phyloP scores from a whole-genome alignment of 164 flowering plant species.

The Brasenia schreberi region DNA sequence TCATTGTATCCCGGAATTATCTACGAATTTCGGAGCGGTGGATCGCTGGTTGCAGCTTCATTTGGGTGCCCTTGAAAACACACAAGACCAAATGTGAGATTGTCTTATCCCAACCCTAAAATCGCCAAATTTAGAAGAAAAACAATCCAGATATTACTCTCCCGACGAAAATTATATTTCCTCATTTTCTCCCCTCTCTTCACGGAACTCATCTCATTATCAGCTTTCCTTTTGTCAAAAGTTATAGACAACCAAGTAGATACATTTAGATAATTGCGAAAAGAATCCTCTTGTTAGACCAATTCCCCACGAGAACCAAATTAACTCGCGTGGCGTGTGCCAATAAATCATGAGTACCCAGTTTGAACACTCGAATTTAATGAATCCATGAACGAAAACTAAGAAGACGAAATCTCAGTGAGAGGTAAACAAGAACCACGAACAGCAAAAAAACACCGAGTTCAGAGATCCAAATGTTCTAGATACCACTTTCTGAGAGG shows the following conservation, averaged over 20 bases:
- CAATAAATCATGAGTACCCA: too few species aligned
- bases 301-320: too few species aligned
- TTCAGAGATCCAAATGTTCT: not conserved
- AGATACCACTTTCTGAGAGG: not conserved
- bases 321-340: too few species aligned
- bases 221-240: not conserved
- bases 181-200: not conserved
- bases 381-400: not conserved
- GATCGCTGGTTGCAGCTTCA: not conserved
- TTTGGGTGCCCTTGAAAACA: conserved; percentile 2
- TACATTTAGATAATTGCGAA: not conserved
- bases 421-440: too few species aligned
- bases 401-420: not conserved
- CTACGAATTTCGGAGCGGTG: not conserved
- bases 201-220: not conserved
- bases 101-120: too few species aligned
- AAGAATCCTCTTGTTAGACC: too few species aligned
- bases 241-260: not conserved
- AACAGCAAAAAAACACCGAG: not conserved
- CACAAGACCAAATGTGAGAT: not conserved
- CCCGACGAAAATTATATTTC: too few species aligned
- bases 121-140: too few species aligned
- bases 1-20: not conserved
- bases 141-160: too few species aligned
- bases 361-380: too few species aligned